A percentile compares a stretch with the other conserved stretches of the same genome.
Evolutionary conservation across 352 stramenopile species (phyloP).

Genomic region (Phytophthora pluvialis): DNA sequence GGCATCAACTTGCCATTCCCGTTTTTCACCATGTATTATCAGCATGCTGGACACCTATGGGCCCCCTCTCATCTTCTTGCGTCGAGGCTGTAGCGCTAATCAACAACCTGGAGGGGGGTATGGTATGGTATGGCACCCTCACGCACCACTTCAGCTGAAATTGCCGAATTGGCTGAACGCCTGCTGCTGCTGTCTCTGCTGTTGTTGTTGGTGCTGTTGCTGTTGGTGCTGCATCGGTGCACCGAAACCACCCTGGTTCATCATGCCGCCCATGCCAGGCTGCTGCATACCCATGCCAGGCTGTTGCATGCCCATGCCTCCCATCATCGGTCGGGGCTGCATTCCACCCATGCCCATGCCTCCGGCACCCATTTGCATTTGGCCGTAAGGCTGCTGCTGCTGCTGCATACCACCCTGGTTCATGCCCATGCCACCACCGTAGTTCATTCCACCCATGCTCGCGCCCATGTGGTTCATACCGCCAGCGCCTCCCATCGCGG

Average conservation of each 20-base stretch:
- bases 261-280: constrained; percentile 63
- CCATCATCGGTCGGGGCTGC: constrained; percentile 42
- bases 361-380: constrained; percentile 49
- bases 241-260: constrained; percentile 60
- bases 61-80: background rate
- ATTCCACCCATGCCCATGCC: constrained; percentile 58
- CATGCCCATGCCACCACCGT: constrained; percentile 39
- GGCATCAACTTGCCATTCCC: constrained; percentile 19
- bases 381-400: constrained; percentile 40
- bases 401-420: constrained; percentile 33
- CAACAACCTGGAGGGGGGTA: constrained; percentile 12
- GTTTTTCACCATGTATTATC: constrained; percentile 33
- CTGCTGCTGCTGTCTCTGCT: constrained; percentile 65
- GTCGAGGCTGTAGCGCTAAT: constrained; percentile 20
- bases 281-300: constrained; percentile 47
- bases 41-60: constrained; percentile 14
- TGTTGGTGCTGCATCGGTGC: constrained; percentile 38
- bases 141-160: constrained; percentile 35
- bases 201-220: constrained; percentile 56
- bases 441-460: constrained; percentile 61
- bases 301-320: constrained; percentile 49
- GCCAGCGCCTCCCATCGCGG: constrained; percentile 49
- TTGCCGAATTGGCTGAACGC: constrained; percentile 66
- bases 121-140: background rate
- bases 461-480: constrained; percentile 61